Base-by-base conservation (phyloP, 2,329 filamentous ascomycete species). In the Verticillium zaregamsianum region DNA sequence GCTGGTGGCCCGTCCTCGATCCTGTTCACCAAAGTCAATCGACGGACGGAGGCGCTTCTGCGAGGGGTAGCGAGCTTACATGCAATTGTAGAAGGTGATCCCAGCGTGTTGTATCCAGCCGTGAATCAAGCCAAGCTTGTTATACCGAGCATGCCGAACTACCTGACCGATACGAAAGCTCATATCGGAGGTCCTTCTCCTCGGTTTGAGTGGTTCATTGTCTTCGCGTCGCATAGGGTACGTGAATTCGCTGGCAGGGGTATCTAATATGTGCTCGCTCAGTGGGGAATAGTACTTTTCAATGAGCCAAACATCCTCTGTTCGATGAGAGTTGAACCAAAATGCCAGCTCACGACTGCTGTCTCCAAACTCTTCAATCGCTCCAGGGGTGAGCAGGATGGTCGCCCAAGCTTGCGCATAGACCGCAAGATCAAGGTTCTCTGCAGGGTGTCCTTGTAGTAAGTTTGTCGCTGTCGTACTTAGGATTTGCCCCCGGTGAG, bases 71-170 rank as follows among this genome's bases (percentile, higher is more conserved):
- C 55, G 61, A 56, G 86, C 92, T 82, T 78, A 97, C 92, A 97
- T 80, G 69, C 91, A 91, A 68, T 93, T 90, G 73, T 97, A 97
- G 68, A 92, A 97, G 37, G 32, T 59, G 40, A 32, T 20, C 15
- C 58, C 32, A 6, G 20, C 37, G 39, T 82, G 80, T 71, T 80
- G 77, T 58, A 90, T 88, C 93, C 94, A 99, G n/a, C 93, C 93
- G 15, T 90, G 91, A 62, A 99, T 90, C 31, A 96, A 84, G 20
- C 90, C 93, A 57, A 88, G 80, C 72, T 94, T 97, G 23, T 83
- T 79, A 72, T 95, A 97, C 55, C 93, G 85, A 64, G 82, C 86
- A 75, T 99, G 95, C 57, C 83, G 84, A 72, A 98, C 96, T 7
- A 97, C 83, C 68, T 96, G 90, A 1, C 95, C 95, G 57, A 97